Conservation (phyloP, 2,329 filamentous ascomycete genomes). For the Cercospora zeina region DNA sequence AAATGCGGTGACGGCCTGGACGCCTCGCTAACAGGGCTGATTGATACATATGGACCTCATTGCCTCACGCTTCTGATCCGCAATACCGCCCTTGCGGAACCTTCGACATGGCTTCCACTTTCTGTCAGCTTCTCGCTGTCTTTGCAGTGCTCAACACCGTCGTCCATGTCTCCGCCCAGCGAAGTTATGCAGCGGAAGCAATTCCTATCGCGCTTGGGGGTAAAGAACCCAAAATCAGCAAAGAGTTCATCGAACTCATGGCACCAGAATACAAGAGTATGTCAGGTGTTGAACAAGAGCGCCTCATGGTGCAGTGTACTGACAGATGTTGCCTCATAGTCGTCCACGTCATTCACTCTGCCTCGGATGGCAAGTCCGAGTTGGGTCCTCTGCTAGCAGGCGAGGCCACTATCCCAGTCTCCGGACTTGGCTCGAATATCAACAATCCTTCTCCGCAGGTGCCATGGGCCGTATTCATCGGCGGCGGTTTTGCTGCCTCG, state of each 20-base stretch:
- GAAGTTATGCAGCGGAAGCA: not conserved
- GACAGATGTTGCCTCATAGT: slow-evolving; percentile 23
- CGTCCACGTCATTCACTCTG: slow-evolving; percentile 31
- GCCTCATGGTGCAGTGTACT: not conserved
- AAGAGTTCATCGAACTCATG: slow-evolving; percentile 28
- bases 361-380: slow-evolving; percentile 26
- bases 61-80: not conserved
- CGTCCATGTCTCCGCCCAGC: not conserved
- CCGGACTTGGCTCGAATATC: slow-evolving; percentile 29
- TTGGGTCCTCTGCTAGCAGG: slow-evolving; percentile 28
- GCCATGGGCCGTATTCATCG: slow-evolving; percentile 32
- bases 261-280: slow-evolving; percentile 31
- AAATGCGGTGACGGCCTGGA: not conserved
- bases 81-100: not conserved
- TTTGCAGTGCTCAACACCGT: not conserved
- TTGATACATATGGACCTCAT: not conserved
- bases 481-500: slow-evolving; percentile 29
- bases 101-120: not conserved
- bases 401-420: slow-evolving; percentile 25
- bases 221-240: slow-evolving; percentile 30
- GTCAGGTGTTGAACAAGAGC: not conserved
- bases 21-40: not conserved
- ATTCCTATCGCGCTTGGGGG: slow-evolving; percentile 33
- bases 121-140: not conserved
- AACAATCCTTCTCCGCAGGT: slow-evolving; percentile 17